Evolutionary conservation across 1,284 basidiomycete genomes (phyloP).

Genomic region (Trichosporon sp.): DNA sequence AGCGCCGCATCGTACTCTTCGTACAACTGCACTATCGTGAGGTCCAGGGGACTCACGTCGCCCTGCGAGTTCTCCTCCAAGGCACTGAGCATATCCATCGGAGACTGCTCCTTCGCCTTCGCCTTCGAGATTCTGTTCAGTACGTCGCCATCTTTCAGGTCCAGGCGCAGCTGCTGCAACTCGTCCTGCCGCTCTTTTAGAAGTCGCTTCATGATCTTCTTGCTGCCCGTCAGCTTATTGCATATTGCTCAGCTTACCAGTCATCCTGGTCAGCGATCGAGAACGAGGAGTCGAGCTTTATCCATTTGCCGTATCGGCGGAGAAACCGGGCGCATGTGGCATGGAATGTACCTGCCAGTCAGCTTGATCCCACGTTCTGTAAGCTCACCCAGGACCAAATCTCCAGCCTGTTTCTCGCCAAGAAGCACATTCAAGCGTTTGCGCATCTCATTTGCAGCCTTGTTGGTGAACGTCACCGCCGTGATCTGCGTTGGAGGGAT

Average conservation of each 20-base stretch:
- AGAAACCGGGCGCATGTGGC: conserved; percentile 67
- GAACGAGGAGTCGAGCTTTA: conserved; percentile 68
- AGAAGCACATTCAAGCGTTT: conserved; percentile 66
- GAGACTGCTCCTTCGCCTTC: conserved; percentile 65
- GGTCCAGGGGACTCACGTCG: background rate
- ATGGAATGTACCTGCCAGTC: conserved; percentile 70
- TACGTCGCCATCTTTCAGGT: conserved; percentile 59
- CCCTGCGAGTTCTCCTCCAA: conserved; percentile 5
- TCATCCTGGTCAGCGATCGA: conserved; percentile 78
- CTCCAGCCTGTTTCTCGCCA: conserved; percentile 58
- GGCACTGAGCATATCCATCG: conserved; percentile 51
- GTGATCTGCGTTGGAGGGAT: conserved; percentile 62
- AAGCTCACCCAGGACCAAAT: conserved; percentile 56
- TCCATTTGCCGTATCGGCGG: conserved; percentile 59
- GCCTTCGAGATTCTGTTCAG: conserved; percentile 69
- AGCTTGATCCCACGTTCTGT: background rate
- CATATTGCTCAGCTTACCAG: conserved; percentile 54
- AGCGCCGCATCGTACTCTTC: conserved; percentile 64
- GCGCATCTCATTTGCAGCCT: conserved; percentile 85
- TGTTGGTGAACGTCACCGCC: conserved; percentile 80
- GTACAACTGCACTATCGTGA: conserved; percentile 54
- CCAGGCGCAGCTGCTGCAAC: conserved; percentile 53
- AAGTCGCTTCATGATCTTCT: conserved; percentile 63
- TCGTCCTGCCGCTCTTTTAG: conserved; percentile 57
- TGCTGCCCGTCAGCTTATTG: conserved; percentile 50